Conservation (phyloP, 2,329 filamentous ascomycete genomes). For the Alternaria solani region DNA sequence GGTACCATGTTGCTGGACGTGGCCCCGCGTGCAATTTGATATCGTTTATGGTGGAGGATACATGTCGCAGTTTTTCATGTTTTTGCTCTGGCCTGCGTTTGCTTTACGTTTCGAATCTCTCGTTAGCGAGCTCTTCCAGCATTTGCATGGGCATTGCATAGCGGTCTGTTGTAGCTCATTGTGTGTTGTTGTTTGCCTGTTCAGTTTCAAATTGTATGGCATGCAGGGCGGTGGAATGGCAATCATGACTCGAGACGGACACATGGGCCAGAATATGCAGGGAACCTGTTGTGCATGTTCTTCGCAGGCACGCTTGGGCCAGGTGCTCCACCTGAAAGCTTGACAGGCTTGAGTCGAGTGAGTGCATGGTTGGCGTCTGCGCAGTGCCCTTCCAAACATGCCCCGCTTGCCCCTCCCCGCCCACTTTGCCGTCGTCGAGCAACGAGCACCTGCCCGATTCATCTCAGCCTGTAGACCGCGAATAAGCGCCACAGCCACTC, state of each 20-base stretch:
- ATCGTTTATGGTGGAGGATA: constrained; percentile 1
- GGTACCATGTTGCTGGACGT: neutral
- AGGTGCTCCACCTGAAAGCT: constrained; percentile 4
- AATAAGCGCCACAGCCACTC: constrained; percentile 37
- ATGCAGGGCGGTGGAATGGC: neutral
- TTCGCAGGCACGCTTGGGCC: constrained; percentile 1
- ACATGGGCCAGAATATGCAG: neutral
- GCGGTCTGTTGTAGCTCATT: constrained; percentile 16
- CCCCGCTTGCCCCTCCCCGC: constrained; percentile 34
- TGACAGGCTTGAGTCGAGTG: constrained; percentile 17
- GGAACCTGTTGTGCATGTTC: constrained; percentile 7
- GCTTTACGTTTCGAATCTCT: neutral
- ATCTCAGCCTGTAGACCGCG: constrained; percentile 36
- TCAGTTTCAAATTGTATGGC: neutral
- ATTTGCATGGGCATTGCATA: constrained; percentile 31
- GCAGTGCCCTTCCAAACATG: constrained; percentile 16
- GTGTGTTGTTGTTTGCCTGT: neutral
- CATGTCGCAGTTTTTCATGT: neutral
- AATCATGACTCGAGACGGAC: neutral
- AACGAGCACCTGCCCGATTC: constrained; percentile 44
- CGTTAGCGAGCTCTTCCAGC: constrained; percentile 13
- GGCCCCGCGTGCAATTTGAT: neutral
- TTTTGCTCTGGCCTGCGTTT: neutral
- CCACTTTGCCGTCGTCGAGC: constrained; percentile 11
- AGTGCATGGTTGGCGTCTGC: constrained; percentile 5